Percentiles rank a stretch among this genome's conserved stretches.
Evolutionary conservation across 768 basidiomycete species (phyloP).

Genomic region (Cubamyces lactineus): DNA sequence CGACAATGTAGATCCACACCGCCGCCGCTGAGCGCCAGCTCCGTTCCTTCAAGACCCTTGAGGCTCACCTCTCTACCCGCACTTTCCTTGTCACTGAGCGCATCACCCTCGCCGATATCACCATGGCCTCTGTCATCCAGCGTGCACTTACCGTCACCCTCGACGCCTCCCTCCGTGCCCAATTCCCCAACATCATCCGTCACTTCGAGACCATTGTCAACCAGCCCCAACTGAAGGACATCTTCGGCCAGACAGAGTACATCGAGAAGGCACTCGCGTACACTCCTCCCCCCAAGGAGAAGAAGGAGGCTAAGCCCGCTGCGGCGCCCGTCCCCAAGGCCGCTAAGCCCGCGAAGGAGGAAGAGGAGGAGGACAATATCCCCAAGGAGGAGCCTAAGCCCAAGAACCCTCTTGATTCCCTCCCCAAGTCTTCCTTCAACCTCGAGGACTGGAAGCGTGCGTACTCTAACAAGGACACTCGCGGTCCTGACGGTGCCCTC

Average conservation of each 20-base stretch:
- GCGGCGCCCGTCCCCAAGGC: slow-evolving; percentile 38
- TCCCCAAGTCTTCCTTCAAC: slow-evolving; percentile 87
- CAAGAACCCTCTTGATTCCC: slow-evolving; percentile 92
- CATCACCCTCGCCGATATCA: slow-evolving; percentile 90
- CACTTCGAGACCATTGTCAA: slow-evolving; percentile 86
- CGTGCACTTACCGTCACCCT: slow-evolving; percentile 57
- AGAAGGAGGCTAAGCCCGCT: slow-evolving; percentile 47
- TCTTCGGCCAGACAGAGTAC: slow-evolving; percentile 64
- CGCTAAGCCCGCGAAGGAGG: slow-evolving; percentile 60
- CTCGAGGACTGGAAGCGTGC: slow-evolving; percentile 97
- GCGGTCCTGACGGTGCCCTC: slow-evolving; percentile 75
- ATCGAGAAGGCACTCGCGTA: slow-evolving; percentile 73
- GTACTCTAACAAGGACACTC: slow-evolving; percentile 98
- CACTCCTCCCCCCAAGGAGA: slow-evolving; percentile 76
- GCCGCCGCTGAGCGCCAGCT: slow-evolving; percentile 53
- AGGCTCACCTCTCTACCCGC: slow-evolving; percentile 70
- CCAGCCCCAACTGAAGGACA: slow-evolving; percentile 72
- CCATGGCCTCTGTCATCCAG: slow-evolving; percentile 61
- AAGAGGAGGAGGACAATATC: slow-evolving; percentile 74
- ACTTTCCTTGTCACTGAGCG: slow-evolving; percentile 95
- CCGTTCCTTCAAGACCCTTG: slow-evolving; percentile 65
- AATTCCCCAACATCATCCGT: slow-evolving; percentile 79
- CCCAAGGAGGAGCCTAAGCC: slow-evolving; percentile 79
- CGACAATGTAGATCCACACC: slow-evolving; percentile 56
- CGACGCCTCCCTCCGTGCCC: slow-evolving; percentile 67